These are phyloP conservation scores for Lepidium sativum DNA, from an alignment of 345 rosid genomes.

Conservation along the genomic window DNA sequence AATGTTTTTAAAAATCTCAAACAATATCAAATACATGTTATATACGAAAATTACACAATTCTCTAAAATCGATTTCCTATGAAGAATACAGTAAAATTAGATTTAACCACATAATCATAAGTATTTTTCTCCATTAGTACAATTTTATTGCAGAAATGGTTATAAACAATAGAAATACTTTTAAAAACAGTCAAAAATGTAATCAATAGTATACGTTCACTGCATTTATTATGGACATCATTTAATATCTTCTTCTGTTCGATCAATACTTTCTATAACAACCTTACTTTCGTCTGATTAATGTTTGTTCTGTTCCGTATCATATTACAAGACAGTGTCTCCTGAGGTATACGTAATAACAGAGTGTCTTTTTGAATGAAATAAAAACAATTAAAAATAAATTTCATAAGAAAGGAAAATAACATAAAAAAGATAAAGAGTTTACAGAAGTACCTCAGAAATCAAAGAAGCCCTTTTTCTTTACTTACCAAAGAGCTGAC, in stretches of 20 bases:
- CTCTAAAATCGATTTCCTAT: too few species aligned
- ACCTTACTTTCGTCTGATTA: too few species aligned
- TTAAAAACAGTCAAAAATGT: not conserved
- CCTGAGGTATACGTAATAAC: not conserved
- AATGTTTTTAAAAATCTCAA: too few species aligned
- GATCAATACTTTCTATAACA: not conserved
- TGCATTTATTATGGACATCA: not conserved
- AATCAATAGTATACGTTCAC: not conserved
- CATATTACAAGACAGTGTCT: not conserved
- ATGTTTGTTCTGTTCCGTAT: too few species aligned
- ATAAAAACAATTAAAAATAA: constrained; percentile 9
- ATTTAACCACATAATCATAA: too few species aligned
- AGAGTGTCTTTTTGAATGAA: constrained; percentile 14
- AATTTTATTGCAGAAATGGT: not conserved
- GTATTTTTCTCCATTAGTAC: not conserved
- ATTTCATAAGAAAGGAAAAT: not conserved
- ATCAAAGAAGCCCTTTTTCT: constrained; percentile 22
- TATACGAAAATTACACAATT: too few species aligned
- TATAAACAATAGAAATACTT: not conserved
- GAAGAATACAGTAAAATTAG: too few species aligned
- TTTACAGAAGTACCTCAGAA: constrained; percentile 25
- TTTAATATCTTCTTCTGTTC: not conserved
- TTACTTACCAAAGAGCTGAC: constrained; percentile 30
- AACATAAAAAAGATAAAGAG: not conserved
- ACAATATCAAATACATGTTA: too few species aligned